Base-by-base conservation (phyloP, 306 rosid species). In the Lathyrus tuberosus region DNA sequence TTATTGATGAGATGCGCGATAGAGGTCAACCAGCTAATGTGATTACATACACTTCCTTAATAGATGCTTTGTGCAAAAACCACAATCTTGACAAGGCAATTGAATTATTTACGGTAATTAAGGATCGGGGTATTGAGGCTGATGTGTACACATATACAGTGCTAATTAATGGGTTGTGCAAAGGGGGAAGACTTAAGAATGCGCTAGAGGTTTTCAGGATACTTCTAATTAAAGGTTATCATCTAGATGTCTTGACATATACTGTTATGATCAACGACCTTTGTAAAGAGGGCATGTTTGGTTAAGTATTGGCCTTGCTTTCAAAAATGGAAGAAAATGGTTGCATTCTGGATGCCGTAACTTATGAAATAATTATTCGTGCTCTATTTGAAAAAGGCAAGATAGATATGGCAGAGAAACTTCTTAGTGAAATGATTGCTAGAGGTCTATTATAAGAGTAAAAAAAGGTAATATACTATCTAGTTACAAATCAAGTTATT, bases 71-170 rank as follows among this genome's bases (percentile, higher is more conserved):
- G 17, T 42, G 69, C 38, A 41, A 20, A 63, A 42, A 7, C 4
- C 37, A 20, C 22, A 9, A 63, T 22, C 18, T 64, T 42, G 69
- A 64, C 7, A 6, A 41, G 20, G 69, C 69, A 64, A 64, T 64
- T 43, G 53, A 4, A 0, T 24, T 64, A 7, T 6, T 64, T 28
- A 64, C 10, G 16, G 44, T 6, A 20, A 42, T 64, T 12, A 64
- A 41, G 48, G 54, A 13, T 1, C 20, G 13, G 28, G 22, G 69
- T 5, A 22, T 64, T 42, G 38, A 7, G 11, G 38, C 40, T 2
- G 22, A 64, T 40, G 12, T 64, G 16, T 11, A 24, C 11, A 42
- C 48, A 13, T 64, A 64, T 35, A 63, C 16, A 5, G 15, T 22
- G 7, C 13, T 63, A 2, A 41, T 63, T 11, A 53, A 41, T 8